Evolutionary conservation across 1,139 yeast genomes (phyloP).

Genomic region (Yamadazyma triangularis): DNA sequence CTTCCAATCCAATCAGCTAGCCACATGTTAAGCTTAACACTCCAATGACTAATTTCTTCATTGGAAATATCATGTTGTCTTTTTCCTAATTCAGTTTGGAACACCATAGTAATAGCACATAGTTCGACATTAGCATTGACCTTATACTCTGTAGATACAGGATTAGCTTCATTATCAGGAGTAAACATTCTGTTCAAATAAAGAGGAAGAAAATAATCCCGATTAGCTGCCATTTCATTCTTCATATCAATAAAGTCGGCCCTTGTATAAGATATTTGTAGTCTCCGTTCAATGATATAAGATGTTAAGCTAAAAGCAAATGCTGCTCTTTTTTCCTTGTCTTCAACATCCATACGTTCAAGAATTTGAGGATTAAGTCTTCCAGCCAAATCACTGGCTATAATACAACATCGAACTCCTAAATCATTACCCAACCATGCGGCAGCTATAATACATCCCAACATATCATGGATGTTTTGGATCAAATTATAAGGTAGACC

Average conservation of each 20-base stretch:
- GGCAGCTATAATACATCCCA: constrained; percentile 7
- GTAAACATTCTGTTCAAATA: constrained; percentile 5
- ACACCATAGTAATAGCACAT: constrained; percentile 5
- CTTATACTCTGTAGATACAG: constrained; percentile 6
- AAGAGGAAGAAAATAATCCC: constrained; percentile 7
- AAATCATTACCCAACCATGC: constrained; percentile 7
- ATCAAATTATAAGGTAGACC: constrained; percentile 4
- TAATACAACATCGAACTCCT: constrained; percentile 6
- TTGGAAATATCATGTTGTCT: neutral
- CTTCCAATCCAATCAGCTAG: constrained; percentile 7
- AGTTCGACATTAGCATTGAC: constrained; percentile 7
- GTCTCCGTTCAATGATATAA: constrained; percentile 8
- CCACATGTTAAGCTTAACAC: constrained; percentile 5
- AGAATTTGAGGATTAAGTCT: constrained; percentile 6
- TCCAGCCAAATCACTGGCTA: constrained; percentile 8
- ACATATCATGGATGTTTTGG: constrained; percentile 4
- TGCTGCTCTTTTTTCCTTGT: constrained; percentile 3
- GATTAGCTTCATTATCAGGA: constrained; percentile 1
- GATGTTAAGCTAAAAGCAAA: constrained; percentile 7
- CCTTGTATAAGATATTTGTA: constrained; percentile 7
- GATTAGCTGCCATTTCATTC: constrained; percentile 5
- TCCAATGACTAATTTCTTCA: constrained; percentile 4
- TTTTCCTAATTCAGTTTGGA: constrained; percentile 3
- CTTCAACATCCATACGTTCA: constrained; percentile 3
- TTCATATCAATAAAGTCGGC: constrained; percentile 4